Evolutionary conservation across 805 yeast genomes (phyloP).

Genomic region (Wickerhamomyces silvicola): DNA sequence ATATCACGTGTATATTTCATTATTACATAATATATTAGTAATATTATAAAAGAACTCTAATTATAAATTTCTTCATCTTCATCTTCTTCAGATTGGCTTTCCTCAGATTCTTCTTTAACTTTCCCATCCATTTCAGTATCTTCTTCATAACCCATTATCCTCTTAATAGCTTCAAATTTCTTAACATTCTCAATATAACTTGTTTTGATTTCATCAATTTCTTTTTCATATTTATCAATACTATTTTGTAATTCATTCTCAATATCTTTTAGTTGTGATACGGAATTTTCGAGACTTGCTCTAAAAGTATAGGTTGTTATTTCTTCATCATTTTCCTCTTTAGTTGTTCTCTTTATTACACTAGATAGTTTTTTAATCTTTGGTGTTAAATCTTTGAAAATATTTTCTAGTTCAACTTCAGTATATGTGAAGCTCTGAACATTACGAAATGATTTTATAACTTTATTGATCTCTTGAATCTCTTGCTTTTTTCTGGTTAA

Average conservation of each 20-base stretch:
- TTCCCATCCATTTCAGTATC: conserved; percentile 1
- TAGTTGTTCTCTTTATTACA: conserved; percentile 1
- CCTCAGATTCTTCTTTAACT: neutral
- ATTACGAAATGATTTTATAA: conserved; percentile 5
- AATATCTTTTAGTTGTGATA: conserved; percentile 1
- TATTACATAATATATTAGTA: neutral
- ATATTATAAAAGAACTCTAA: too few relatives aligned
- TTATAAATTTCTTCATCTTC: conserved; percentile 36
- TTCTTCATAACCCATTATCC: conserved; percentile 2
- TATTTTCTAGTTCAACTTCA: conserved; percentile 9
- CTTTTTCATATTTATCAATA: conserved; percentile 4
- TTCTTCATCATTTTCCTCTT: neutral
- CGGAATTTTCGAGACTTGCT: conserved; percentile 1
- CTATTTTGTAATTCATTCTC: conserved; percentile 1
- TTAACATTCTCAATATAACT: conserved; percentile 4
- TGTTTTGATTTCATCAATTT: conserved; percentile 5
- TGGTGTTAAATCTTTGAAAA: conserved; percentile 5
- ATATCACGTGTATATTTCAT: neutral
- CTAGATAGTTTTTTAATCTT: too few relatives aligned
- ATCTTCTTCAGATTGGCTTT: conserved; percentile 1
- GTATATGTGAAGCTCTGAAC: conserved; percentile 1
- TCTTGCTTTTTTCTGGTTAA: conserved; percentile 12
- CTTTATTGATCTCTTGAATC: conserved; percentile 11
- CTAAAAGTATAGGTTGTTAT: too few relatives aligned
- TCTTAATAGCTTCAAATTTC: conserved; percentile 6